phyloP scores from a whole-genome alignment of 2,329 filamentous ascomycete species.

The Ilyonectria mors-panacis region DNA sequence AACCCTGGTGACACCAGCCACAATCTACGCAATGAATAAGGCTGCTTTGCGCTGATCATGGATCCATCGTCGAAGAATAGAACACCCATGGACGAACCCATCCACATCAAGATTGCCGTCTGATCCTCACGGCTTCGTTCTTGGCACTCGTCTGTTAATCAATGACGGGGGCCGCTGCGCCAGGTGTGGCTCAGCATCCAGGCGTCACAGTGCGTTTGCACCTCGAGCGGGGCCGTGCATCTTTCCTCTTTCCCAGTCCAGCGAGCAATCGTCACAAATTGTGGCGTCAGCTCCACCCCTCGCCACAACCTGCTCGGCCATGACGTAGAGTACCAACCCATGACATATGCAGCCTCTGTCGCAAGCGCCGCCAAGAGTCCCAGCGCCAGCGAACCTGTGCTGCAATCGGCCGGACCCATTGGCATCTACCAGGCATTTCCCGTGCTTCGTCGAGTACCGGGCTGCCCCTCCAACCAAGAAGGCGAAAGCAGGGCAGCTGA shows the following conservation, averaged over 20 bases:
- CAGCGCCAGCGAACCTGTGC: conserved; percentile 5
- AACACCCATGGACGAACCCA: conserved; percentile 4
- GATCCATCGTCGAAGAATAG: conserved; percentile 16
- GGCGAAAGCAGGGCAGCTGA: conserved; percentile 8
- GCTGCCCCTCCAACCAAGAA: neutral
- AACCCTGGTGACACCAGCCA: conserved; percentile 16
- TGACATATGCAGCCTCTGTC: conserved; percentile 15
- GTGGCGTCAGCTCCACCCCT: conserved; percentile 25
- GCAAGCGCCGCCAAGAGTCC: conserved; percentile 19
- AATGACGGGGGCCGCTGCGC: conserved; percentile 25
- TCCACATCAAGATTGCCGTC: conserved; percentile 2
- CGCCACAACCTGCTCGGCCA: conserved; percentile 22
- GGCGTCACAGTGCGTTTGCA: conserved; percentile 10
- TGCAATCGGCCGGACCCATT: conserved; percentile 7
- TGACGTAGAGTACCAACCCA: conserved; percentile 37
- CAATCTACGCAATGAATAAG: conserved; percentile 25
- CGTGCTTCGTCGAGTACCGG: neutral
- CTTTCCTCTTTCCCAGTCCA: conserved; percentile 1
- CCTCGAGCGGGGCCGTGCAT: conserved; percentile 18
- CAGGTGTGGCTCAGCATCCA: conserved; percentile 30
- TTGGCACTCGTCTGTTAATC: conserved; percentile 8
- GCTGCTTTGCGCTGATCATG: conserved; percentile 19
- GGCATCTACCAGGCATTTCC: conserved; percentile 5
- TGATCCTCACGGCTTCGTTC: conserved; percentile 5
- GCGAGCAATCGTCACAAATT: conserved; percentile 22